Percentiles rank a stretch among this genome's conserved stretches.
Evolutionary conservation across 352 stramenopile genomes (phyloP).

Genomic region (Peronospora tabacina): DNA sequence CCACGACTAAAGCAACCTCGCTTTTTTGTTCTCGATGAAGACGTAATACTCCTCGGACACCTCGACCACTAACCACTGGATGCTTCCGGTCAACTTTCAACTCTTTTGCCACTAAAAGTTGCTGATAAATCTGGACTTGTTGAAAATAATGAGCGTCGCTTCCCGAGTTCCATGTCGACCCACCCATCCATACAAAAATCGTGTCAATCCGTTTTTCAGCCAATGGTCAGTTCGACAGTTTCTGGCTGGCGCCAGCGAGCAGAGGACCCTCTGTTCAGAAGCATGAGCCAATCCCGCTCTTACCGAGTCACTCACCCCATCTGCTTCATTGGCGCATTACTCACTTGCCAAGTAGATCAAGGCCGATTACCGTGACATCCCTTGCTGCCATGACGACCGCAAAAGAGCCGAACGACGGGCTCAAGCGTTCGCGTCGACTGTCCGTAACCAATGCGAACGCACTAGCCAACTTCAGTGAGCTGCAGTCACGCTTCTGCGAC

Average conservation of each 20-base stretch:
- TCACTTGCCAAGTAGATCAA: constrained; percentile 1
- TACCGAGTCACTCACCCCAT: constrained; percentile 13
- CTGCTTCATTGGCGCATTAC: neutral
- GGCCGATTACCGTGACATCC: neutral
- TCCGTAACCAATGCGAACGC: constrained; percentile 71
- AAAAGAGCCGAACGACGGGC: constrained; percentile 1
- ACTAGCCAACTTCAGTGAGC: constrained; percentile 54
- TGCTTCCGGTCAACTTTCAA: neutral
- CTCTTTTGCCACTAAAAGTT: no score
- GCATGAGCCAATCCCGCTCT: constrained; percentile 21
- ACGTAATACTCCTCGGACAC: constrained; percentile 42
- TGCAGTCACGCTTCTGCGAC: constrained; percentile 44
- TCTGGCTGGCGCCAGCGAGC: constrained; percentile 19
- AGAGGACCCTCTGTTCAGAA: constrained; percentile 15
- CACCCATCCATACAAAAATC: neutral
- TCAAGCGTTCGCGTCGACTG: constrained; percentile 30
- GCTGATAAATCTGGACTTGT: neutral
- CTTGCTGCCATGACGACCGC: constrained; percentile 15
- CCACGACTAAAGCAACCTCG: constrained; percentile 28
- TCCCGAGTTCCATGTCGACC: neutral
- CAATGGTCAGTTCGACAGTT: constrained; percentile 18
- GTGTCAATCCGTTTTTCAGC: constrained; percentile 4
- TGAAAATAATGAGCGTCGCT: neutral
- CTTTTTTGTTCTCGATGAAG: constrained; percentile 35
- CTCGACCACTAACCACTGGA: constrained; percentile 9